phyloP scores from a whole-genome alignment of 225 moss, liverwort and hornwort genomes.

The Takakia lepidozioides region DNA sequence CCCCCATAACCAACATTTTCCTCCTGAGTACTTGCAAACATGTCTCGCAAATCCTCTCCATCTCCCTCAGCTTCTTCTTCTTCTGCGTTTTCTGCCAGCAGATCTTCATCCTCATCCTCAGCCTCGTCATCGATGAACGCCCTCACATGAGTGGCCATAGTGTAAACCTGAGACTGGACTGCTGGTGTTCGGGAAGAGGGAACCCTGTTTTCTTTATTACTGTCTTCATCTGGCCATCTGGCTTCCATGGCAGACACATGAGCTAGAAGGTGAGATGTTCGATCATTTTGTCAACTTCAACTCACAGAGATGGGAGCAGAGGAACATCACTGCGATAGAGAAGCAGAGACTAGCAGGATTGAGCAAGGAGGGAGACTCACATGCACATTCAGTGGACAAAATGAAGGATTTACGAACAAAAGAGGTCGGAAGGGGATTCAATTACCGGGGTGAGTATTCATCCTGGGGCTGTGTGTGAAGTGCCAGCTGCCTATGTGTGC shows the following conservation, averaged over 20 bases:
- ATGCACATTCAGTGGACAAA: conserved; percentile 2
- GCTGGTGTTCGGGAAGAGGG: conserved; percentile 4
- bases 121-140: conserved; percentile 90
- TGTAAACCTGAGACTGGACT: conserved; percentile 25
- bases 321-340: neutral
- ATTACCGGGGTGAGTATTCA: conserved; percentile 23
- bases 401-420: neutral
- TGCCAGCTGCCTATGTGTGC: conserved; percentile 20
- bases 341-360: neutral
- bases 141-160: conserved; percentile 49
- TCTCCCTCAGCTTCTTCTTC: conserved; percentile 49
- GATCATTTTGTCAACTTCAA: too few species aligned
- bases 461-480: conserved; percentile 24
- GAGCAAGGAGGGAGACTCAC: conserved; percentile 1
- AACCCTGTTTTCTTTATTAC: conserved; percentile 31
- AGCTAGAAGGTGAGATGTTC: too few species aligned
- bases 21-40: conserved; percentile 48
- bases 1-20: conserved; percentile 56
- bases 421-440: too few species aligned
- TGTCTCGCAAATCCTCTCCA: conserved; percentile 54
- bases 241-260: conserved; percentile 1
- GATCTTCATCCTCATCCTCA: conserved; percentile 87
- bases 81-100: conserved; percentile 73
- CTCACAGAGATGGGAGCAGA: neutral
- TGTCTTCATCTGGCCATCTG: conserved; percentile 25